Evolutionary conservation across 352 stramenopile species (phyloP).

Genomic region (Phytophthora multivora): DNA sequence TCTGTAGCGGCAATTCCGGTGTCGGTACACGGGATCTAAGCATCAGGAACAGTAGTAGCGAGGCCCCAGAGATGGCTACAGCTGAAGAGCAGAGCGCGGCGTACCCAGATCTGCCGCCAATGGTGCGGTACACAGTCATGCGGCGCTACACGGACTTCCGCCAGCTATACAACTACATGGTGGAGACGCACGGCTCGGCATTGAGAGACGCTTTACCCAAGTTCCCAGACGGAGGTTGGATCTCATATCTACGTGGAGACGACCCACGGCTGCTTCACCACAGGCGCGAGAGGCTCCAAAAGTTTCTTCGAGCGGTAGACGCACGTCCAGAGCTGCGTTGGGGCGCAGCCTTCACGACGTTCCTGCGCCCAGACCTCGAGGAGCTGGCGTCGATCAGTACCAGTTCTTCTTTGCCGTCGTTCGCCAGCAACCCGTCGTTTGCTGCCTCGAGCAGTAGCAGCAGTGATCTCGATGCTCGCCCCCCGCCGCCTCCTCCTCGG

Average conservation of each 20-base stretch:
- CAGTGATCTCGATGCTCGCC: slow-evolving; percentile 27
- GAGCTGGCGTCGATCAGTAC: slow-evolving; percentile 31
- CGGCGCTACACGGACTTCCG: slow-evolving; percentile 82
- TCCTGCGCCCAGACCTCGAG: slow-evolving; percentile 65
- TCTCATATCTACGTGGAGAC: slow-evolving; percentile 78
- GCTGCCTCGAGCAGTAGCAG: slow-evolving; percentile 27
- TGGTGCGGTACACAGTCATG: slow-evolving; percentile 84
- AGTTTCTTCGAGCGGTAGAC: slow-evolving; percentile 67
- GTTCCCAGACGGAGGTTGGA: slow-evolving; percentile 71
- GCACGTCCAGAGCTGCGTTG: slow-evolving; percentile 61
- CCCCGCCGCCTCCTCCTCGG: slow-evolving; percentile 16
- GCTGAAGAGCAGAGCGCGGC: slow-evolving; percentile 14
- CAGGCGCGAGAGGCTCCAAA: slow-evolving; percentile 63
- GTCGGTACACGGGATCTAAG: slow-evolving; percentile 7
- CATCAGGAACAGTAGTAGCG: neutral
- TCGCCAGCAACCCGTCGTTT: slow-evolving; percentile 33
- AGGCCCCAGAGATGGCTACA: neutral
- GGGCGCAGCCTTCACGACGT: slow-evolving; percentile 59
- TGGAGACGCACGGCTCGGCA: slow-evolving; percentile 49
- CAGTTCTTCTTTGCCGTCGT: slow-evolving; percentile 22
- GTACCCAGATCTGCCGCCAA: slow-evolving; percentile 57
- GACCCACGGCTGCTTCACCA: slow-evolving; percentile 75
- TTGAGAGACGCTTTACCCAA: slow-evolving; percentile 56
- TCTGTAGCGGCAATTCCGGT: slow-evolving; percentile 18
- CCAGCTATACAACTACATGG: slow-evolving; percentile 60